Base-by-base conservation (phyloP, 2,329 filamentous ascomycete genomes). In the Pseudocercospora fijiensis region DNA sequence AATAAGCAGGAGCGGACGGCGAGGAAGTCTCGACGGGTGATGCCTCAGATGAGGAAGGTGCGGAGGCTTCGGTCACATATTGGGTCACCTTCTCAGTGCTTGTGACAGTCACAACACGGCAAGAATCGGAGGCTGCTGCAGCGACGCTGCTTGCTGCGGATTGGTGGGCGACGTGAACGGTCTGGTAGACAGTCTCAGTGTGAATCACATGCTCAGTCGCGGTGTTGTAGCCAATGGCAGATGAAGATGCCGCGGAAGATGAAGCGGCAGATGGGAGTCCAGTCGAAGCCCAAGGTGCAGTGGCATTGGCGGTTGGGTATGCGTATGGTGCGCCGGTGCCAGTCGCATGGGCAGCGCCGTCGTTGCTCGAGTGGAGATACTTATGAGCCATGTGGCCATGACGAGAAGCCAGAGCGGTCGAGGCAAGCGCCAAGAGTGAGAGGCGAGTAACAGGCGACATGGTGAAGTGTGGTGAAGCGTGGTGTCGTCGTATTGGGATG, bases 361-460 rank as follows among this genome's bases (percentile, higher is more conserved):
- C 63, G 69, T 74, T 65, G 72, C 73, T 55, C 73, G 58, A 33
- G 45, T 78, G 59, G 65, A 70, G 62, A 69, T 74, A 58, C 58
- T 69, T 58, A 51, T 69, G 67, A 64, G 63, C 72, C 57, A 65
- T 61, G 61, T 64, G 62, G 24, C 73, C 59, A 57, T 65, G 62
- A 52, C 61, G 61, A 45, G 60, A 37, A 67, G 76, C 76, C 47
- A 79, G 75, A 60, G 76, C 68, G 58, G 78, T 78, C 20, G 78
- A 72, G 63, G 75, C 74, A 64, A 82, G 73, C 57, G 79, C 77
- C 76, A 82, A 71, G 64, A 81, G 73, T 66, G 75, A 76, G 68
- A 81, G 70, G 68, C 78, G 74, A 62, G 70, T 71, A 73, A 72
- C 65, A 26, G 73, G 71, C 65, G 72, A 74, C 76, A 77, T 77